Evolutionary conservation across 129 eudicot species (phyloP).

Genomic region (Saposhnikovia divaricata): DNA sequence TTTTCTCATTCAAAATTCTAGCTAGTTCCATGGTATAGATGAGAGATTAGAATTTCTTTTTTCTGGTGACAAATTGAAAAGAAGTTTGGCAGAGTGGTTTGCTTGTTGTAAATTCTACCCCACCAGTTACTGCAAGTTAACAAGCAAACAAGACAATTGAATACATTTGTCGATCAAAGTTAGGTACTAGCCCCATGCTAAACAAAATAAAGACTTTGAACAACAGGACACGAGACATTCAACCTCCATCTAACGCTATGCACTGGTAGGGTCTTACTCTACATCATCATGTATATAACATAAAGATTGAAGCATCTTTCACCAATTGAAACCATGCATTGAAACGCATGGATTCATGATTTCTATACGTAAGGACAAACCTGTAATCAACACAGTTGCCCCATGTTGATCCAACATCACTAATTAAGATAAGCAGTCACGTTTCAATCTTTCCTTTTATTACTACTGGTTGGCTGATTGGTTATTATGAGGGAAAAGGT

Average conservation of each 20-base stretch:
- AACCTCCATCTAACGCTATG: neutral
- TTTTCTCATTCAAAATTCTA: too few relatives aligned
- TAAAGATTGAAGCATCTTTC: neutral
- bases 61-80: neutral
- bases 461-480: neutral
- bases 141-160: neutral
- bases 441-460: neutral
- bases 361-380: neutral
- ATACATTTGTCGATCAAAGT: neutral
- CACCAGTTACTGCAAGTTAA: neutral
- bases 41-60: neutral
- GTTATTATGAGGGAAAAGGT: neutral
- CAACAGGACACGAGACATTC: neutral
- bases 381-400: slow-evolving; percentile 3
- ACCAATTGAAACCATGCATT: neutral
- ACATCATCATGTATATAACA: neutral
- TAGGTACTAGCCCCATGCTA: neutral
- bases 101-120: neutral
- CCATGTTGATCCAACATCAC: neutral
- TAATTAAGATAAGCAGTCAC: neutral
- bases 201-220: neutral
- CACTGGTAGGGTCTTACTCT: neutral
- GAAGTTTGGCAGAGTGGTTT: neutral
- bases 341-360: neutral
- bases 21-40: neutral